Evolutionary conservation across 2,329 filamentous ascomycete species (phyloP).

Genomic region (Ceratocystiopsis sp.): DNA sequence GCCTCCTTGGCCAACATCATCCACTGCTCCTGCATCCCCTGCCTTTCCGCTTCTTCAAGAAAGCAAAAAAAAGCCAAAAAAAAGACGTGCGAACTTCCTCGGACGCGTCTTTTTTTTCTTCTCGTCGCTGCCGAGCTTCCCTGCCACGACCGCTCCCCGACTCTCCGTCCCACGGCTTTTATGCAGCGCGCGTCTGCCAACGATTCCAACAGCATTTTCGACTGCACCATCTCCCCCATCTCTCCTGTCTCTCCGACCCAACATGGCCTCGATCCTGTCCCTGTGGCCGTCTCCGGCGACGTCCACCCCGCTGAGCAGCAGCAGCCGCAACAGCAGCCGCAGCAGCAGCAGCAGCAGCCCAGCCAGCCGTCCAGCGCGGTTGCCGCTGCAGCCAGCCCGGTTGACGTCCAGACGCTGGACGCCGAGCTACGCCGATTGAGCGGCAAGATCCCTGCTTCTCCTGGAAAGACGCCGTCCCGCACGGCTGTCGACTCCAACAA

Average conservation of each 20-base stretch:
- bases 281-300: slow-evolving; percentile 20
- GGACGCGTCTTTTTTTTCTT: slow-evolving; percentile 4
- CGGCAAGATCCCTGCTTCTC: slow-evolving; percentile 10
- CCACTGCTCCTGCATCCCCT: not conserved
- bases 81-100: too few species aligned
- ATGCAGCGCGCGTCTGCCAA: slow-evolving; percentile 44
- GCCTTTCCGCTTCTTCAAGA: not conserved
- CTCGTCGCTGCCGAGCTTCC: too few species aligned
- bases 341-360: slow-evolving; percentile 12
- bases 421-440: slow-evolving; percentile 37
- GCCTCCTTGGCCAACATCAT: too few species aligned
- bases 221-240: slow-evolving; percentile 17
- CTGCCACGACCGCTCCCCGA: too few species aligned
- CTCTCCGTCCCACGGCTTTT: slow-evolving; percentile 31
- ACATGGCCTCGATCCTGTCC: slow-evolving; percentile 38
- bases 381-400: slow-evolving; percentile 9
- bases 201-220: slow-evolving; percentile 25
- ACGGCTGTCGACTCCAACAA: too few species aligned
- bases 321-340: not conserved
- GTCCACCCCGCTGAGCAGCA: slow-evolving; percentile 8
- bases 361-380: too few species aligned
- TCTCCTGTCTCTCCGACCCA: slow-evolving; percentile 23
- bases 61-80: too few species aligned
- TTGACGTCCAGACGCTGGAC: slow-evolving; percentile 28
- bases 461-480: too few species aligned